Conservation (phyloP, 176 grass and related monocot genomes). For the Saccharum spontaneum region DNA sequence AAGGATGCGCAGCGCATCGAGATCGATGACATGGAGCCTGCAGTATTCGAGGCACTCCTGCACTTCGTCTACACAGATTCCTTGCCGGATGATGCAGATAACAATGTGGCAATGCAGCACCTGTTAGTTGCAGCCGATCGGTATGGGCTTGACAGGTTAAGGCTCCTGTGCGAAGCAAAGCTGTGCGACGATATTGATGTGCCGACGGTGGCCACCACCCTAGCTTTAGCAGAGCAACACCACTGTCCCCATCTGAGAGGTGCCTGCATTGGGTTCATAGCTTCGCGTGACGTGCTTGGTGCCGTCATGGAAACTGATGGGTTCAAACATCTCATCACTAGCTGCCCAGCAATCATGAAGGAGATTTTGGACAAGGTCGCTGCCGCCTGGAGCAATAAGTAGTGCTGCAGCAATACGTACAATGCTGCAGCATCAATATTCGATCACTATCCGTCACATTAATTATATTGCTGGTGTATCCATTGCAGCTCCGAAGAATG, state of each 20-base stretch:
- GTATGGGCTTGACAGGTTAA: constrained; percentile 34
- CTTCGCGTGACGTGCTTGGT: no score
- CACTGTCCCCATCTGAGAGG: neutral
- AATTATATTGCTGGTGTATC: neutral
- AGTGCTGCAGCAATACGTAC: neutral
- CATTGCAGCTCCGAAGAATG: neutral
- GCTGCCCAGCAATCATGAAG: constrained; percentile 9
- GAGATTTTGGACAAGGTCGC: constrained; percentile 16
- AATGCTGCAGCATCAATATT: no score
- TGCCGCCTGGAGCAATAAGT: no score
- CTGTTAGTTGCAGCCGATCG: constrained; percentile 27
- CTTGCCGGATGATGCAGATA: neutral
- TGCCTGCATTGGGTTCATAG: neutral
- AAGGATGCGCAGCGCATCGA: neutral
- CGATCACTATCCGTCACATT: neutral
- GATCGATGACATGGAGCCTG: constrained; percentile 12
- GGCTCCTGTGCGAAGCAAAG: neutral
- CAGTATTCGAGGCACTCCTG: neutral
- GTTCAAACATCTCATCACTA: constrained; percentile 20
- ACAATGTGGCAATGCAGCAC: neutral
- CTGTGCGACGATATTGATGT: neutral
- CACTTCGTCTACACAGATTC: constrained; percentile 5
- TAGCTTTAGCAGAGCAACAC: constrained; percentile 38
- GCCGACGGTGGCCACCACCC: neutral
- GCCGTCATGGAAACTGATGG: neutral